Conservation (phyloP, 352 stramenopile species). For the Globisporangium nunn region DNA sequence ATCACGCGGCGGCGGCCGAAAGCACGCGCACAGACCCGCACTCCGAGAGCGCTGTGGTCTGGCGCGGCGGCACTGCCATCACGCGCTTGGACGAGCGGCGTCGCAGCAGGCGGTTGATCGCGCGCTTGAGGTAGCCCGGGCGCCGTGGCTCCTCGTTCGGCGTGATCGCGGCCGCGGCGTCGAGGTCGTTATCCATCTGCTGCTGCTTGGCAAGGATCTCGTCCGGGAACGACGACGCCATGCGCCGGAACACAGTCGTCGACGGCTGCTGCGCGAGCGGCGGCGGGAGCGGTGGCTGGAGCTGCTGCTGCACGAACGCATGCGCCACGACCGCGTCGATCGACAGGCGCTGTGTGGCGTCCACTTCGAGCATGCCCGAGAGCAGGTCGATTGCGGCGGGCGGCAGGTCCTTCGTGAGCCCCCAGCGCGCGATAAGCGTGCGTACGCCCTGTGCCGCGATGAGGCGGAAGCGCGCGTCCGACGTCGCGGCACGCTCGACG, state of each 20-base stretch:
- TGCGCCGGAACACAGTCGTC: constrained; percentile 13
- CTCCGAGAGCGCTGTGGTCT: constrained; percentile 12
- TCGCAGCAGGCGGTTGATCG: constrained; percentile 40
- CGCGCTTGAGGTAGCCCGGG: constrained; percentile 21
- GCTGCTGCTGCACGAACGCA: constrained; percentile 38
- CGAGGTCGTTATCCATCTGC: constrained; percentile 9
- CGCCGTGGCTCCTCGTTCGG: constrained; percentile 2
- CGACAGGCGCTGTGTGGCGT: constrained; percentile 43
- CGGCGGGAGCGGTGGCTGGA: too few species aligned
- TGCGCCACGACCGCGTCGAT: constrained; percentile 58
- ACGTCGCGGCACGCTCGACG: constrained; percentile 47
- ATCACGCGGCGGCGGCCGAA: constrained; percentile 2
- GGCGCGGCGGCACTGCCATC: constrained; percentile 24
- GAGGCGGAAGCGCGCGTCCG: constrained; percentile 57
- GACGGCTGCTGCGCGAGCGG: neutral
- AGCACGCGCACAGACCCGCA: constrained; percentile 4
- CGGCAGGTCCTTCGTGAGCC: constrained; percentile 48
- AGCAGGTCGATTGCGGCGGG: constrained; percentile 52
- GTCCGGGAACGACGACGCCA: constrained; percentile 23
- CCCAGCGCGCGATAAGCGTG: constrained; percentile 62
- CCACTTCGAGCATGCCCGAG: constrained; percentile 51
- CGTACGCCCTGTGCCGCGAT: constrained; percentile 50
- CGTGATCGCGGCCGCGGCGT: neutral
- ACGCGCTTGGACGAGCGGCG: constrained; percentile 36
- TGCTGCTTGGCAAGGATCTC: constrained; percentile 13